Evolutionary conservation across 352 stramenopile species (phyloP), one percentile per base, ranked within the genome.

Genomic region (Phytophthora hybrid): DNA sequence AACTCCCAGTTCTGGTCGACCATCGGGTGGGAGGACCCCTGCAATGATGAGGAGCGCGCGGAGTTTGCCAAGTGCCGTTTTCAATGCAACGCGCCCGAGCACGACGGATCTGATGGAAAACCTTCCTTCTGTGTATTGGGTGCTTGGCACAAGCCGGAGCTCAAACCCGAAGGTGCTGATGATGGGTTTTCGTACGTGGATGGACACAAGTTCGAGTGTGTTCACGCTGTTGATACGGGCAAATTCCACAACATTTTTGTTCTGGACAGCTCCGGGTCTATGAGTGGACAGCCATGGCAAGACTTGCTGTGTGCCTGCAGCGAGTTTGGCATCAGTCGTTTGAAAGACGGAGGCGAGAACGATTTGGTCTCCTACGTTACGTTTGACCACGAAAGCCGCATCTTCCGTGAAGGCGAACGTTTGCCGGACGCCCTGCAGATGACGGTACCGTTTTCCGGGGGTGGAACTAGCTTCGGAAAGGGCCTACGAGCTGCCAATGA

Each of bases 401-500:
- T 84, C 14, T n/a, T 65, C 13, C 71, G 66, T 11, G 77, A 87
- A 66, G 63, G 18, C 6, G 32, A 49, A 18, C 37, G 37, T 14
- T 44, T 85, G 5, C 18, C 7, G 0, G 23, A 67, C 0, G 8
- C 54, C 5, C 14, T 54, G 14, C 9, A 66, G 8, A 59, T 68
- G 10, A 3, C 14, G 2, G 54, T 87, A 6, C 85, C 19, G 55
- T 88, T 66, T 59, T 63, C 52, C 8, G 83, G 78, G 0, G 63
- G 78, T 8, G 77, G 76, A 1, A 92, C 87, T 1, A 73, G 57
- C n/a, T 92, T 80, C 39, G 56, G 32, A 2, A 26, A 68, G 8
- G 87, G 81, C 1, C 63, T 94, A 44, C 66, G 81, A 0, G 60
- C 64, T 0, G 82, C 83, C 3, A 87, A 80, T 32, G 84, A 93